phyloP scores from a whole-genome alignment of 2,329 filamentous ascomycete genomes.

The Colletotrichum tabaci region DNA sequence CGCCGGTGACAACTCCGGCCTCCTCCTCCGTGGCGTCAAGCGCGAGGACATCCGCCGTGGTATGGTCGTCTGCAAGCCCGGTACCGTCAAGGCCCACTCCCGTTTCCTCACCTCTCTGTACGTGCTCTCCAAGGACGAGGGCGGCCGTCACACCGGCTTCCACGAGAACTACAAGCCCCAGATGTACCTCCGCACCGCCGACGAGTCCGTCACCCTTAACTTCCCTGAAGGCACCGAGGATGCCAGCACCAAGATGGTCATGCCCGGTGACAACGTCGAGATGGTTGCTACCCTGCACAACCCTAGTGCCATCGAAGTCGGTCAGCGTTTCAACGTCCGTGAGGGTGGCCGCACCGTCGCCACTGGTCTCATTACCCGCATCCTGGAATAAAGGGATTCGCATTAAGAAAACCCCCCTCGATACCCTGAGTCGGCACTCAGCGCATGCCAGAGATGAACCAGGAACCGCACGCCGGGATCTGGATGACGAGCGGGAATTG shows the following conservation, averaged over 20 bases:
- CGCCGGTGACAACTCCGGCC: constrained; percentile 97
- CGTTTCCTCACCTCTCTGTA: constrained; percentile 98
- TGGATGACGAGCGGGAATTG: constrained; percentile 21
- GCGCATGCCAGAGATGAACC: constrained; percentile 18
- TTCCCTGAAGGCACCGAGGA: constrained; percentile 91
- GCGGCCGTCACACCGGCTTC: constrained; percentile 97
- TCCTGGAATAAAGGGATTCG: constrained; percentile 67
- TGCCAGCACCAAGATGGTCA: constrained; percentile 82
- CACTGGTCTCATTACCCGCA: constrained; percentile 85
- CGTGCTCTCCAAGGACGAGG: constrained; percentile 97
- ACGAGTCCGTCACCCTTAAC: constrained; percentile 82
- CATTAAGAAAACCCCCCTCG: not conserved
- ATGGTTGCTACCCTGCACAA: constrained; percentile 91
- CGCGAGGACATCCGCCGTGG: constrained; percentile 95
- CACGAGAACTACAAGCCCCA: constrained; percentile 96
- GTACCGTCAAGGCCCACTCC: constrained; percentile 86
- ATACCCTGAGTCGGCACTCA: constrained; percentile 39
- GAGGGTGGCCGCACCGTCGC: constrained; percentile 94
- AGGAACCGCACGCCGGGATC: constrained; percentile 11
- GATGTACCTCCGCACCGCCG: constrained; percentile 94
- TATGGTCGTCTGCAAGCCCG: constrained; percentile 92
- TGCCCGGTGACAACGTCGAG: constrained; percentile 99
- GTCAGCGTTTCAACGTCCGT: constrained; percentile 98
- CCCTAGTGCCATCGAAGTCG: constrained; percentile 89
- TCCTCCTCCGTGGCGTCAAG: constrained; percentile 94